A percentile compares a stretch with the other conserved stretches of the same genome.
These are phyloP conservation scores for Cercophora newfieldiana DNA, from an alignment of 495 filamentous ascomycete species.

Conservation along the genomic window DNA sequence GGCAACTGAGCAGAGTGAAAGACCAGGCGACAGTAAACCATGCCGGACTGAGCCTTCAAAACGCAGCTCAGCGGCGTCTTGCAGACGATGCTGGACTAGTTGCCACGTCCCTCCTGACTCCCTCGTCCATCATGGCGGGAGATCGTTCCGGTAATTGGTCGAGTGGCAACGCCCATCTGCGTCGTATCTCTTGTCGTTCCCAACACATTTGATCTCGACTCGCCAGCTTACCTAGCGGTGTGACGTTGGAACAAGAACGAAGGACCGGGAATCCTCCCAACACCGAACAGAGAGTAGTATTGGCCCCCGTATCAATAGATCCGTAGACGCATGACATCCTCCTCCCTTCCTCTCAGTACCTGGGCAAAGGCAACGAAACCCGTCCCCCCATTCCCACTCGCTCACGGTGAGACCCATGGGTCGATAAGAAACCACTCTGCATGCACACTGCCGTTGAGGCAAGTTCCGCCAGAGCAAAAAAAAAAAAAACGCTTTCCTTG, in stretches of 20 bases:
- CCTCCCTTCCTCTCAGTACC: not conserved
- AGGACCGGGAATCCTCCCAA: not conserved
- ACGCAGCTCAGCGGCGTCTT: constrained; percentile 11
- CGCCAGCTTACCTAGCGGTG: not conserved
- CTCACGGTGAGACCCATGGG: not conserved
- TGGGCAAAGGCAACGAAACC: not conserved
- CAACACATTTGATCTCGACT: not conserved
- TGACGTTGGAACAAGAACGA: not conserved
- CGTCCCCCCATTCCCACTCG: not conserved
- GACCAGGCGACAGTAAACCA: not conserved
- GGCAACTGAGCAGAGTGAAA: not conserved
- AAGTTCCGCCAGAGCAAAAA: no score
- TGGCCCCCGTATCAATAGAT: not conserved
- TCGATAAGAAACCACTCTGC: no score
- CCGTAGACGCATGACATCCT: not conserved
- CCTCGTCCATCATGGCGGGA: not conserved
- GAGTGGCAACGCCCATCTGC: not conserved
- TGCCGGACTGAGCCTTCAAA: constrained; percentile 17
- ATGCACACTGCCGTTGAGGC: not conserved
- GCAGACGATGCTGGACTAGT: constrained; percentile 12
- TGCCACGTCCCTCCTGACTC: constrained; percentile 5
- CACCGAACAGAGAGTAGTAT: not conserved
- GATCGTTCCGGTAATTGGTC: not conserved
- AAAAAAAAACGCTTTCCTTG: not conserved
- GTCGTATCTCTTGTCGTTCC: not conserved